Percentiles rank a stretch among this genome's conserved stretches.
Conservation (phyloP, 768 basidiomycete species). For the Fomitopsis pulvina region DNA sequence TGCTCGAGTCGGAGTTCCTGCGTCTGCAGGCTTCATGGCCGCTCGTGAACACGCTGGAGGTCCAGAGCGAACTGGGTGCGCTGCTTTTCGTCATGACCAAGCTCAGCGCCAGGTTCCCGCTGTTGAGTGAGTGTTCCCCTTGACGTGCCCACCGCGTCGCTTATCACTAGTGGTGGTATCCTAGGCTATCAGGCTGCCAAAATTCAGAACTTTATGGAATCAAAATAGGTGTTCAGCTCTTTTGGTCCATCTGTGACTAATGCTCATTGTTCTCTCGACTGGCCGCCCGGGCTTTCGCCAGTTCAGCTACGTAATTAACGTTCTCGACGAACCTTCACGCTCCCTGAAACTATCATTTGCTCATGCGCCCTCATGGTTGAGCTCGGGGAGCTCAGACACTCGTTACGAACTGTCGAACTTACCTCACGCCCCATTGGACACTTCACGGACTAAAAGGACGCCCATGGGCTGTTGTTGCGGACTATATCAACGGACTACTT, state of each 20-base stretch:
- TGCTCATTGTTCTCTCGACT: neutral
- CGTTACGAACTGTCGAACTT: neutral
- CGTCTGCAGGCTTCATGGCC: slow-evolving; percentile 60
- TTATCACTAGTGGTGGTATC: slow-evolving; percentile 7
- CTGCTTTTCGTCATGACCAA: slow-evolving; percentile 60
- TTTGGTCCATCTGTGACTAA: neutral
- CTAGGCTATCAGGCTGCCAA: slow-evolving; percentile 23
- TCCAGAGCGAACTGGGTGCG: slow-evolving; percentile 54
- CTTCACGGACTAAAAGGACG: neutral
- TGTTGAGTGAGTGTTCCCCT: slow-evolving; percentile 34
- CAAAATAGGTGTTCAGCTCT: slow-evolving; percentile 8
- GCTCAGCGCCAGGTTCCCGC: slow-evolving; percentile 53
- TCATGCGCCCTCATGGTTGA: slow-evolving; percentile 4
- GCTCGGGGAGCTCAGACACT: neutral
- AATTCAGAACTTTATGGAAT: slow-evolving; percentile 22
- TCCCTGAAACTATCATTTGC: slow-evolving; percentile 5
- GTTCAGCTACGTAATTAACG: slow-evolving; percentile 9
- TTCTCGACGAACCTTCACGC: slow-evolving; percentile 18
- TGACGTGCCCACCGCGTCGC: neutral
- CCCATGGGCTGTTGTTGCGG: neutral
- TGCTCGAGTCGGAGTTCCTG: slow-evolving; percentile 60
- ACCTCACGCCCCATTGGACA: neutral
- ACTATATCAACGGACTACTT: neutral
- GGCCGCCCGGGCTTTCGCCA: neutral
- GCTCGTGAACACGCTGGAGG: slow-evolving; percentile 43